phyloP scores from a whole-genome alignment of 2,329 filamentous ascomycete genomes.

The Anisogramma anomala region DNA sequence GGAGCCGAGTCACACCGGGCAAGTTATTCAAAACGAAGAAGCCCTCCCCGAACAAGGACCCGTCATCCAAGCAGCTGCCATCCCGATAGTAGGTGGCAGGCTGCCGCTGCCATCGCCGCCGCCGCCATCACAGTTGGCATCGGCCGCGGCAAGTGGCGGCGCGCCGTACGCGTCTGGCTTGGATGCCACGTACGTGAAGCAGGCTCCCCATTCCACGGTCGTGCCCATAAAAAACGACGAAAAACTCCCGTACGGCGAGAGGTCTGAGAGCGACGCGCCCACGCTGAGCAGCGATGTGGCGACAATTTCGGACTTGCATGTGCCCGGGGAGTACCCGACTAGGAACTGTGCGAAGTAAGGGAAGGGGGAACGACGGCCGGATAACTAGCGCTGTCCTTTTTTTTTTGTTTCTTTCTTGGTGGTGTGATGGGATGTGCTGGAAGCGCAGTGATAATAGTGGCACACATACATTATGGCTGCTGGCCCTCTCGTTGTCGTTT shows the following conservation, averaged over 20 bases:
- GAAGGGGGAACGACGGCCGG: no score
- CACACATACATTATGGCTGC: no score
- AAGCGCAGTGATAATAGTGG: no score
- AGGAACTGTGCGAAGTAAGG: constrained; percentile 19
- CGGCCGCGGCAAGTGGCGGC: no score
- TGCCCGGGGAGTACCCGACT: constrained; percentile 54
- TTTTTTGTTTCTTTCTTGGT: no score
- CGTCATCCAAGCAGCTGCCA: not conserved
- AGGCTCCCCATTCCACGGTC: constrained; percentile 1
- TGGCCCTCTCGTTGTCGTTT: no score
- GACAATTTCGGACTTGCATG: constrained; percentile 53
- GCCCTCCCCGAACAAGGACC: not conserved
- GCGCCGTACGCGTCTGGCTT: constrained; percentile 1
- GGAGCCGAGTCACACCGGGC: not conserved
- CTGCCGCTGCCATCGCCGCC: not conserved
- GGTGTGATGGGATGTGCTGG: no score
- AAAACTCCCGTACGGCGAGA: constrained; percentile 7
- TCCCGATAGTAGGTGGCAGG: not conserved
- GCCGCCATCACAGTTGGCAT: no score
- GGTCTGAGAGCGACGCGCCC: constrained; percentile 11
- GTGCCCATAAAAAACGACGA: not conserved
- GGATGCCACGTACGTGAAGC: constrained; percentile 1
- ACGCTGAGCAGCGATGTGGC: constrained; percentile 24
- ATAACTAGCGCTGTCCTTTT: no score
- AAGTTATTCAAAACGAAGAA: constrained; percentile 1